Conservation (phyloP, 805 yeast genomes). For the Yarrowia bubula region DNA sequence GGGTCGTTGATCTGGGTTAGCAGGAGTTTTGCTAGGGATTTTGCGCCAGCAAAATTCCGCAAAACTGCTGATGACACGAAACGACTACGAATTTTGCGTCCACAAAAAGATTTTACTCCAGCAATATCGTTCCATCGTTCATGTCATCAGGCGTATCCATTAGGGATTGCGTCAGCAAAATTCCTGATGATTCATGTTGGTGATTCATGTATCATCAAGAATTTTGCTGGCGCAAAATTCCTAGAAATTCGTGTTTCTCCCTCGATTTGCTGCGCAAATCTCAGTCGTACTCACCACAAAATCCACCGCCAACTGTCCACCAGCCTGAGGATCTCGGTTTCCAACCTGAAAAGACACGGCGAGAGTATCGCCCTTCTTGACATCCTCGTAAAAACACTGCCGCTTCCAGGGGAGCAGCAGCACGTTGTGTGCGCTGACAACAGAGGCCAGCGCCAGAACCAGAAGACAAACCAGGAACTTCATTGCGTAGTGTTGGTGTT, state of each 20-base stretch:
- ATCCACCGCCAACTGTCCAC: constrained; percentile 48
- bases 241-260: too few relatives aligned
- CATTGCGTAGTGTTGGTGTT: constrained; percentile 16
- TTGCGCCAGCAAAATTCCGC: too few relatives aligned
- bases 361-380: constrained; percentile 80
- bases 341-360: constrained; percentile 92
- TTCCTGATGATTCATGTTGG: too few relatives aligned
- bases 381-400: constrained; percentile 81
- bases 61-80: too few relatives aligned
- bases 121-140: background rate
- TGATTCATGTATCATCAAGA: too few relatives aligned
- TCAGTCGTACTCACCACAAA: constrained; percentile 46
- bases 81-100: too few relatives aligned
- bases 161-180: too few relatives aligned
- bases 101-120: too few relatives aligned
- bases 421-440: constrained; percentile 67
- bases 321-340: constrained; percentile 58
- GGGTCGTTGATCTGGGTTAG: constrained; percentile 43
- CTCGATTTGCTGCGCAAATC: too few relatives aligned
- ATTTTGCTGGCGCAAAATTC: too few relatives aligned
- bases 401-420: constrained; percentile 78
- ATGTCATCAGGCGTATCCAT: too few relatives aligned
- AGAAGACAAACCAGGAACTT: constrained; percentile 23
- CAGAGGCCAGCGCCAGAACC: constrained; percentile 26
- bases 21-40: too few relatives aligned